Evolutionary conservation across 257 asterid genomes (phyloP).

Genomic region (Petunia secreta): DNA sequence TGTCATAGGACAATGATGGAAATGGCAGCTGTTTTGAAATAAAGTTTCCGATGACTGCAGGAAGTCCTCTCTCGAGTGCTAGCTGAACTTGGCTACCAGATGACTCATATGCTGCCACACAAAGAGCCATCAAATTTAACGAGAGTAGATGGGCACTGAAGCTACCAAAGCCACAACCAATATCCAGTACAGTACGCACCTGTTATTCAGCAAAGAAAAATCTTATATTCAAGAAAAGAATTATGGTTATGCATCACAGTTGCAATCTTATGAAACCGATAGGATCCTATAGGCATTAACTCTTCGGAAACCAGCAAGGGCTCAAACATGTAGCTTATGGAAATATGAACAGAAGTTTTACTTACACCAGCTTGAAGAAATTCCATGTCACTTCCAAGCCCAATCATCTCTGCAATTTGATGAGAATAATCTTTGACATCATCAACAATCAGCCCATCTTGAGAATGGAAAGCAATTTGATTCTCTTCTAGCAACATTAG

Average conservation of each 20-base stretch:
- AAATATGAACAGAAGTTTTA: constrained; percentile 16
- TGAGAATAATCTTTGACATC: constrained; percentile 89
- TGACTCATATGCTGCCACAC: constrained; percentile 88
- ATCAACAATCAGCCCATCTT: constrained; percentile 72
- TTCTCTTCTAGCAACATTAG: constrained; percentile 96
- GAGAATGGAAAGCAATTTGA: constrained; percentile 92
- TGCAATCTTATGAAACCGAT: constrained; percentile 1
- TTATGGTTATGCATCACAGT: background rate
- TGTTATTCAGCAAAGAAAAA: constrained; percentile 45
- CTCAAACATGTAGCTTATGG: constrained; percentile 14
- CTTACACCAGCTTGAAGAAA: constrained; percentile 89
- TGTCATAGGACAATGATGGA: constrained; percentile 93
- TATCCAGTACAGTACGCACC: constrained; percentile 89
- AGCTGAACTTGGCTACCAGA: constrained; percentile 98
- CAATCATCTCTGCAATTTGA: constrained; percentile 93
- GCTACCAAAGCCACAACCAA: constrained; percentile 99
- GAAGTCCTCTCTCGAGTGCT: constrained; percentile 99
- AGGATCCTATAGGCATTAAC: background rate
- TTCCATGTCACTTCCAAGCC: constrained; percentile 83
- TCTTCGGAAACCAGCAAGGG: background rate
- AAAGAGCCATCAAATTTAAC: constrained; percentile 86
- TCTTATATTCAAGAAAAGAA: constrained; percentile 21
- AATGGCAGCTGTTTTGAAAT: constrained; percentile 83
- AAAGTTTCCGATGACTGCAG: constrained; percentile 86
- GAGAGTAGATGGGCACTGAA: constrained; percentile 91